These are phyloP conservation scores for Xylariaceae sp. DNA, from an alignment of 2,329 filamentous ascomycete genomes.

Conservation along the genomic window DNA sequence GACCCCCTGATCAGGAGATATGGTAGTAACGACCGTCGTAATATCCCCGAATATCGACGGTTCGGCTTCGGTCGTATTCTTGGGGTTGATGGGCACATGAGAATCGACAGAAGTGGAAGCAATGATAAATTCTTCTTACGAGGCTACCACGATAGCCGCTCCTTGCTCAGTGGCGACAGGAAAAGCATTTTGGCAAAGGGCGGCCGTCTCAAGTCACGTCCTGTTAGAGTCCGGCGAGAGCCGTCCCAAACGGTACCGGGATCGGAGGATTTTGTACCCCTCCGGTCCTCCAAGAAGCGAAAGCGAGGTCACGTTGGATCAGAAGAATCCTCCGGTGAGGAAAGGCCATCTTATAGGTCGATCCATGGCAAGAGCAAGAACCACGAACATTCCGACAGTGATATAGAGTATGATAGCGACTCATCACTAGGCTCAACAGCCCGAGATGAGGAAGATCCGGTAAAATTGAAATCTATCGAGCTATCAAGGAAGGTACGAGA, in stretches of 20 bases:
- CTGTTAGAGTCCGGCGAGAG: slow-evolving; percentile 45
- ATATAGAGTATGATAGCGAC: slow-evolving; percentile 53
- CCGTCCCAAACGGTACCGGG: slow-evolving; percentile 27
- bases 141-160: slow-evolving; percentile 46
- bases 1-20: slow-evolving; percentile 77
- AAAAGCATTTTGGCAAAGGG: slow-evolving; percentile 51
- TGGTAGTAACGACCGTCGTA: slow-evolving; percentile 71
- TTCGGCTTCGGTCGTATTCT: slow-evolving; percentile 70
- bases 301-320: slow-evolving; percentile 38
- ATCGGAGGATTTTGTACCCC: slow-evolving; percentile 52
- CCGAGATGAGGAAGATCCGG: slow-evolving; percentile 44
- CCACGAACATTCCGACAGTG: slow-evolving; percentile 50
- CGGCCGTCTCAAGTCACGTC: slow-evolving; percentile 41
- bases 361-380: slow-evolving; percentile 65
- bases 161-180: slow-evolving; percentile 47
- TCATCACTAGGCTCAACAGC: slow-evolving; percentile 40
- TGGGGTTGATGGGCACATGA: slow-evolving; percentile 61
- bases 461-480: slow-evolving; percentile 59
- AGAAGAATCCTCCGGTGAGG: slow-evolving; percentile 47
- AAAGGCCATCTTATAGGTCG: slow-evolving; percentile 64
- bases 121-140: slow-evolving; percentile 58
- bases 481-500: slow-evolving; percentile 67
- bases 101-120: slow-evolving; percentile 67
- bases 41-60: slow-evolving; percentile 71
- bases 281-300: slow-evolving; percentile 48